Percentiles rank a stretch among this genome's conserved stretches.
These are phyloP conservation scores for Trichosporon sp. DNA, from an alignment of 1,284 basidiomycete species.

Conservation along the genomic window DNA sequence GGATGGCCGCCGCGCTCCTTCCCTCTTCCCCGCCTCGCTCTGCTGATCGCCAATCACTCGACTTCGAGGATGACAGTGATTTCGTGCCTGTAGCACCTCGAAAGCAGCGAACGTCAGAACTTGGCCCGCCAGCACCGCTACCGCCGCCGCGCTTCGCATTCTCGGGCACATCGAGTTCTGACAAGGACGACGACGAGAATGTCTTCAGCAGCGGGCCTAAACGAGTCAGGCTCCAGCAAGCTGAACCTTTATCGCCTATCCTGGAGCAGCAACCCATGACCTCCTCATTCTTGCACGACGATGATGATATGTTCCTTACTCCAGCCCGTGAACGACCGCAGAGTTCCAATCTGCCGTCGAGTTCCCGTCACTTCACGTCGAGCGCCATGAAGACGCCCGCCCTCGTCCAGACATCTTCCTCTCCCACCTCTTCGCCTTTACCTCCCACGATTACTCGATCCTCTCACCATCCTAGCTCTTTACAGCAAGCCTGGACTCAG, in stretches of 20 bases:
- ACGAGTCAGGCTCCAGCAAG: conserved; percentile 31
- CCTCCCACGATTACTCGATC: conserved; percentile 38
- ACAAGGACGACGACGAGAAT: conserved; percentile 35
- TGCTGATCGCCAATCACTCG: conserved; percentile 1
- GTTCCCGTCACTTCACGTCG: conserved; percentile 18
- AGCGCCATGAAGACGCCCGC: conserved; percentile 42
- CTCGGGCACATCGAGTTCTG: background rate
- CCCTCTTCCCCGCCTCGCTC: conserved; percentile 2
- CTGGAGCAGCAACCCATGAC: conserved; percentile 17
- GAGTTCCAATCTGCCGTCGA: background rate
- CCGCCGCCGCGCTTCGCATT: conserved; percentile 16
- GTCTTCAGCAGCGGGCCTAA: conserved; percentile 30
- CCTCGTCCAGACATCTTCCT: conserved; percentile 41
- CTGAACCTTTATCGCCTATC: conserved; percentile 30
- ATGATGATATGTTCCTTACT: conserved; percentile 39
- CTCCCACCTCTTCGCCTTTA: conserved; percentile 47
- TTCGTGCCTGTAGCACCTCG: conserved; percentile 26
- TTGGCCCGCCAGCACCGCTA: conserved; percentile 3
- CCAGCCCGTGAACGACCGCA: conserved; percentile 31
- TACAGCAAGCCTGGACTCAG: conserved; percentile 43
- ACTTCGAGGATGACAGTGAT: conserved; percentile 36
- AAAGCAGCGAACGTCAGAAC: background rate
- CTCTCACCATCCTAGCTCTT: conserved; percentile 33
- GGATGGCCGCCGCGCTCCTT: conserved; percentile 4
- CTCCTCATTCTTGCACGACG: conserved; percentile 19